These are phyloP conservation scores for Acanthamoeba sp. DNA, from an alignment of 208 protist species.

Conservation along the genomic window DNA sequence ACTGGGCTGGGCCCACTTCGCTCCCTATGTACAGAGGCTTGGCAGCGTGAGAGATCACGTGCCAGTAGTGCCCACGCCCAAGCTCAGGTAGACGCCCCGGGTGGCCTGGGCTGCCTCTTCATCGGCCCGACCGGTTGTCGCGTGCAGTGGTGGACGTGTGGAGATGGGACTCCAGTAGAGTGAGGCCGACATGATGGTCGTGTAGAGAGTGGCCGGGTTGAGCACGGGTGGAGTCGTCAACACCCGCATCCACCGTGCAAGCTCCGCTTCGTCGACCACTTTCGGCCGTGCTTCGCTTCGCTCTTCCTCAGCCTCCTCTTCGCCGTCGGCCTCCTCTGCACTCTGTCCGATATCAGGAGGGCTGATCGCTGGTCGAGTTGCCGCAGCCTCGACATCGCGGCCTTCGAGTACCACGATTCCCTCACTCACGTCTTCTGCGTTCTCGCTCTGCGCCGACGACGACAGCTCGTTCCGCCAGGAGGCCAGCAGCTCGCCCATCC, in stretches of 20 bases:
- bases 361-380: background rate
- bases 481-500: background rate
- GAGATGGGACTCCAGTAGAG: background rate
- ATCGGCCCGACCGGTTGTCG: background rate
- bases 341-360: no score
- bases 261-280: background rate
- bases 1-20: no score
- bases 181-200: conserved; percentile 28
- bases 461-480: background rate
- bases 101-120: background rate
- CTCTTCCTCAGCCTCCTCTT: background rate
- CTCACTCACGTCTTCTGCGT: background rate
- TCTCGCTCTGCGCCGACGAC: background rate
- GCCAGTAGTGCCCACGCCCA: background rate
- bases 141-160: background rate
- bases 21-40: no score
- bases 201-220: conserved; percentile 27
- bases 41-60: no score
- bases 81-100: background rate
- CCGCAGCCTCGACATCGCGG: background rate
- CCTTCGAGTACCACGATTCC: background rate
- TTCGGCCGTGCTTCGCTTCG: background rate
- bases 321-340: no score
- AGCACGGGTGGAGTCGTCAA: background rate
- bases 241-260: background rate